A percentile compares a stretch with the other conserved stretches of the same genome.
These are phyloP conservation scores for Alternaria sp. DNA, from an alignment of 2,329 filamentous ascomycete genomes.

Conservation along the genomic window DNA sequence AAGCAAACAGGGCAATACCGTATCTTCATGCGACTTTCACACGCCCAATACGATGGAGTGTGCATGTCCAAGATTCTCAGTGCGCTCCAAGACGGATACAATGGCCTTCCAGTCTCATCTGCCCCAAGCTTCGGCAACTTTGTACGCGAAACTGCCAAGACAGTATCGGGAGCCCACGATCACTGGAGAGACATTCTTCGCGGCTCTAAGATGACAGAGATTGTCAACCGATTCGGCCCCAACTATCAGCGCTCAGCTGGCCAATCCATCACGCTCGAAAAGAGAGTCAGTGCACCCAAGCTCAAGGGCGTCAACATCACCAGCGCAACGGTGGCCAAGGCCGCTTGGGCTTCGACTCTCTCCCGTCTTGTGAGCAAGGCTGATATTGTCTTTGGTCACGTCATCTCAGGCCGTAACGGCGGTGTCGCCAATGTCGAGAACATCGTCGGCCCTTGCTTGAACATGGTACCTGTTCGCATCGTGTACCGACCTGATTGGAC, in stretches of 20 bases:
- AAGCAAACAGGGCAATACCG: slow-evolving; percentile 37
- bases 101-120: slow-evolving; percentile 39
- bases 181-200: slow-evolving; percentile 42
- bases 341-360: slow-evolving; percentile 54
- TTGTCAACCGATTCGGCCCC: slow-evolving; percentile 41
- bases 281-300: slow-evolving; percentile 27
- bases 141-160: slow-evolving; percentile 38
- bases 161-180: slow-evolving; percentile 36
- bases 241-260: slow-evolving; percentile 42
- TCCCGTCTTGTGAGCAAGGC: slow-evolving; percentile 45
- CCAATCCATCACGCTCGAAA: slow-evolving; percentile 36
- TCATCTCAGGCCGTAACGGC: slow-evolving; percentile 51
- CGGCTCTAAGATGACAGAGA: slow-evolving; percentile 45
- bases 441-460: slow-evolving; percentile 52
- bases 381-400: slow-evolving; percentile 53
- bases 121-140: slow-evolving; percentile 42
- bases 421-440: slow-evolving; percentile 45
- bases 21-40: slow-evolving; percentile 43
- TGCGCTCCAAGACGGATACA: slow-evolving; percentile 40
- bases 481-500: slow-evolving; percentile 42
- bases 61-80: slow-evolving; percentile 40
- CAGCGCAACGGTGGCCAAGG: slow-evolving; percentile 54
- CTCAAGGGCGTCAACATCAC: slow-evolving; percentile 44
- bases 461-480: slow-evolving; percentile 53
- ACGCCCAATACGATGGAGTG: slow-evolving; percentile 45